A percentile compares a stretch with the other conserved stretches of the same genome.
phyloP scores from a whole-genome alignment of 345 rosid genomes.

The Brassica rapa region DNA sequence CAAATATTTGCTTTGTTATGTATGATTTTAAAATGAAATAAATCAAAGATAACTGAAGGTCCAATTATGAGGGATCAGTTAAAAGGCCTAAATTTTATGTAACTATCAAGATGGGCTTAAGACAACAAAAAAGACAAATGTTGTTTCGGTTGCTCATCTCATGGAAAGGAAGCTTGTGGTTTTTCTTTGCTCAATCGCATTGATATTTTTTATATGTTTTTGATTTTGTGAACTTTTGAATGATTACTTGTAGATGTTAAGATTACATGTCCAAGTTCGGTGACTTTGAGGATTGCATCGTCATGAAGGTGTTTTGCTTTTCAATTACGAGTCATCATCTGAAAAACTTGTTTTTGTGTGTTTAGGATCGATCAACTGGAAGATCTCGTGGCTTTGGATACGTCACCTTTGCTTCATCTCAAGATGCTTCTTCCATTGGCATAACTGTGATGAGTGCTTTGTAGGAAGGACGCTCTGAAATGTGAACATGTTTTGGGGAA shows the following conservation, averaged over 20 bases:
- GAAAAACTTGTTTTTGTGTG: slow-evolving; percentile 9
- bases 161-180: slow-evolving; percentile 90
- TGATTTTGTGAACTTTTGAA: too few relatives aligned
- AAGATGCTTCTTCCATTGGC: slow-evolving; percentile 54
- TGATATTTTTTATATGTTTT: background rate
- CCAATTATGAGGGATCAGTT: too few relatives aligned
- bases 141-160: background rate
- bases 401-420: slow-evolving; percentile 73
- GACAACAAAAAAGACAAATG: too few relatives aligned
- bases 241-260: slow-evolving; percentile 46
- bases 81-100: too few relatives aligned
- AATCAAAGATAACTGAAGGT: too few relatives aligned
- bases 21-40: too few relatives aligned
- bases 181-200: slow-evolving; percentile 28
- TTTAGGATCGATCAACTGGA: slow-evolving; percentile 86
- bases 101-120: too few relatives aligned
- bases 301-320: slow-evolving; percentile 69
- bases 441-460: background rate
- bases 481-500: slow-evolving; percentile 83
- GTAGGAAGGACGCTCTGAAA: slow-evolving; percentile 64
- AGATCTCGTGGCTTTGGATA: slow-evolving; percentile 99
- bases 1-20: too few relatives aligned
- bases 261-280: slow-evolving; percentile 94
- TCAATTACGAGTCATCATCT: background rate
- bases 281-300: slow-evolving; percentile 94